These are phyloP conservation scores for Wickerhamomyces alni DNA, from an alignment of 805 yeast species.

Conservation along the genomic window DNA sequence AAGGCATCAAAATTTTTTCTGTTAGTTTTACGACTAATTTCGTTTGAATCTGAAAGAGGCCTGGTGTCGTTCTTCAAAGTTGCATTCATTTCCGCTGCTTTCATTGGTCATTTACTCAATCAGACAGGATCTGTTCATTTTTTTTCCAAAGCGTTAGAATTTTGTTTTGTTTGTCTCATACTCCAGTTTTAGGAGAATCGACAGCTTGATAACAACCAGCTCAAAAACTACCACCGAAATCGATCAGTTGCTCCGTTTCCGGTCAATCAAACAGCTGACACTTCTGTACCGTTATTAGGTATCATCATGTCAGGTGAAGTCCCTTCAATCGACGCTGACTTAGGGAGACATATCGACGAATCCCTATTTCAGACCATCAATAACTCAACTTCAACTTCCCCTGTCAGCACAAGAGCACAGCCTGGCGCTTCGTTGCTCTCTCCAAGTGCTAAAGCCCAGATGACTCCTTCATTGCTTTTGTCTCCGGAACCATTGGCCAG, in stretches of 20 bases:
- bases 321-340: not conserved
- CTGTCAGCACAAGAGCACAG: constrained; percentile 23
- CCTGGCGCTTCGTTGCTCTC: constrained; percentile 36
- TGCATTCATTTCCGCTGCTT: not conserved
- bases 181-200: too few species aligned
- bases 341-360: constrained; percentile 7
- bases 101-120: not conserved
- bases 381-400: constrained; percentile 1
- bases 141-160: not conserved
- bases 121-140: not conserved
- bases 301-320: not conserved
- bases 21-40: not conserved
- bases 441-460: constrained; percentile 17
- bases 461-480: constrained; percentile 4
- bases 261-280: too few species aligned
- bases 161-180: too few species aligned
- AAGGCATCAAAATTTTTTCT: not conserved
- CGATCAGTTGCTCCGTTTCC: too few species aligned
- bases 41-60: not conserved
- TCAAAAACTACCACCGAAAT: too few species aligned
- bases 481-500: constrained; percentile 9
- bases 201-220: too few species aligned
- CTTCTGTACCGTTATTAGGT: too few species aligned
- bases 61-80: not conserved
- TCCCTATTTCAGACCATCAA: constrained; percentile 7